These are phyloP conservation scores for Buddleja alternifolia DNA, from an alignment of 257 asterid genomes.

Conservation along the genomic window DNA sequence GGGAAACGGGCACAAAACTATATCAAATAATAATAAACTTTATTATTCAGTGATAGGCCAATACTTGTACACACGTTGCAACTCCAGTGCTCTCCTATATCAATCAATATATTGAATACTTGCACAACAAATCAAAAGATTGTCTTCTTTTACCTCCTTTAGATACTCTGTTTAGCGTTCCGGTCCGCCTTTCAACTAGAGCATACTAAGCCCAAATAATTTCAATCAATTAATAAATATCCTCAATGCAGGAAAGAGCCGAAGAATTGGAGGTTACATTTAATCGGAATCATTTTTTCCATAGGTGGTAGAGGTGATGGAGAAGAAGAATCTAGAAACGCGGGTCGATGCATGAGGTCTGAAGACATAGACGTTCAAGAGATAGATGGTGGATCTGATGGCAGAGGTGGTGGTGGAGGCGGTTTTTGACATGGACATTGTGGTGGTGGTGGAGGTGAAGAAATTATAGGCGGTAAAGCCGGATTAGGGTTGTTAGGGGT, in stretches of 20 bases:
- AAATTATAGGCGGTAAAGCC: background rate
- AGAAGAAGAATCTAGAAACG: background rate
- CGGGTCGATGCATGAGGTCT: background rate
- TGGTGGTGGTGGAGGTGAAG: conserved; percentile 35
- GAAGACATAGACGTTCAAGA: conserved; percentile 21
- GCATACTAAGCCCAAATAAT: conserved; percentile 10
- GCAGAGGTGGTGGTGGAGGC: conserved; percentile 11
- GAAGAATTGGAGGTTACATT: conserved; percentile 12
- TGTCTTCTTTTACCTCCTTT: conserved; percentile 7
- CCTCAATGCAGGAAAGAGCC: conserved; percentile 25
- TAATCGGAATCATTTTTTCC: conserved; percentile 21
- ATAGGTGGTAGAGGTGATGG: conserved; percentile 11
- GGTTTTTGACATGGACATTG: conserved; percentile 19
- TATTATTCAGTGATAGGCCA: conserved; percentile 10
- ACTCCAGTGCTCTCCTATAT: conserved; percentile 18
- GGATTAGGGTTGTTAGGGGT: too few relatives aligned
- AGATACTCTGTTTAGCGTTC: conserved; percentile 12
- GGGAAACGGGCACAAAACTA: too few relatives aligned
- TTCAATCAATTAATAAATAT: background rate
- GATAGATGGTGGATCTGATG: conserved; percentile 32
- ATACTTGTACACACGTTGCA: conserved; percentile 16
- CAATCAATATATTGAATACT: conserved; percentile 1
- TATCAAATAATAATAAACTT: too few relatives aligned
- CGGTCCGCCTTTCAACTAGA: conserved; percentile 20
- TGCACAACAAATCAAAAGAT: conserved; percentile 13